Evolutionary conservation across 2,329 filamentous ascomycete species (phyloP).

Genomic region (Cordyceps javanica): DNA sequence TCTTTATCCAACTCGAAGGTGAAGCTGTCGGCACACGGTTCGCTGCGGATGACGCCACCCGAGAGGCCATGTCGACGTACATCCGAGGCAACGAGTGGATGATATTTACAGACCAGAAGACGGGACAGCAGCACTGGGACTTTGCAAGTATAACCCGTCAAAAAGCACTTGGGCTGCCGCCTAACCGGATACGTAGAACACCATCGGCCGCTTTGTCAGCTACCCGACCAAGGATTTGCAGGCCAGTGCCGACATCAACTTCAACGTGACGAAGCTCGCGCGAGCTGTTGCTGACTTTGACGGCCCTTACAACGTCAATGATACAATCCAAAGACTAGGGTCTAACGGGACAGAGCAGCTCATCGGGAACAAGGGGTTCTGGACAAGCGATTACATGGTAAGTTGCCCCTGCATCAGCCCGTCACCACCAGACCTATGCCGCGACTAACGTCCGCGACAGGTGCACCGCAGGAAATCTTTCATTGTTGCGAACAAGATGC

Average conservation of each 20-base stretch:
- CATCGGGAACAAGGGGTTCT: conserved; percentile 20
- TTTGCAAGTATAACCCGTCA: conserved; percentile 13
- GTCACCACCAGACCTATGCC: not conserved
- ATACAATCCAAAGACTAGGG: conserved; percentile 14
- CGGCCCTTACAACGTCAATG: conserved; percentile 14
- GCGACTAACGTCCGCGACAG: not conserved
- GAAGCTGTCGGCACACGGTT: conserved; percentile 20
- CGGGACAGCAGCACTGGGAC: conserved; percentile 18
- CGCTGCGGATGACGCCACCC: conserved; percentile 14
- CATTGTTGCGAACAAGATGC: conserved; percentile 18
- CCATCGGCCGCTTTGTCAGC: conserved; percentile 19
- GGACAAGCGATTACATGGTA: conserved; percentile 21
- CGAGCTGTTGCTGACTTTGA: conserved; percentile 17
- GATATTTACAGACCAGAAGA: conserved; percentile 17
- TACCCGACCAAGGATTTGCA: conserved; percentile 19
- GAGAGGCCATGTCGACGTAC: conserved; percentile 17
- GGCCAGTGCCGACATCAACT: conserved; percentile 21
- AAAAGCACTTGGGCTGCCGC: not conserved
- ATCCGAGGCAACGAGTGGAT: conserved; percentile 20
- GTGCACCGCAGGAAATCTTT: conserved; percentile 16
- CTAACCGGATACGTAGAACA: conserved; percentile 14
- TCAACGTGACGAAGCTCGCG: conserved; percentile 19
- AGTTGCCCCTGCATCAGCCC: not conserved
- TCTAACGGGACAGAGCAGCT: conserved; percentile 20
- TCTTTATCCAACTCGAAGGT: conserved; percentile 19